Percentiles rank a stretch among this genome's conserved stretches.
phyloP scores from a whole-genome alignment of 2,329 filamentous ascomycete genomes.

The Alternaria viburni region DNA sequence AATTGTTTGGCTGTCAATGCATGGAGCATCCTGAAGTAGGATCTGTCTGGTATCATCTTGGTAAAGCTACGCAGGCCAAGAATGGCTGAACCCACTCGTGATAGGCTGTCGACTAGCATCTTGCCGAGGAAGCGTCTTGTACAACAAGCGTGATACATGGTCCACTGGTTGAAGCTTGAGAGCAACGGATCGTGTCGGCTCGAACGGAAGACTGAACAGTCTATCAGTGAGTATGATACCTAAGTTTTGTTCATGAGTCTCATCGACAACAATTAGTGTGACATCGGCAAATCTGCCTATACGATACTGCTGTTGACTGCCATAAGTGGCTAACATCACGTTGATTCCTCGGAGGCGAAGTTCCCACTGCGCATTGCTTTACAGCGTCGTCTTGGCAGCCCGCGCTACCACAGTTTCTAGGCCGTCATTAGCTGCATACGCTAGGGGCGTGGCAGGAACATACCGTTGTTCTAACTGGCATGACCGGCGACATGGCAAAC shows the following conservation, averaged over 20 bases:
- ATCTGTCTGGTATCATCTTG: slow-evolving; percentile 2
- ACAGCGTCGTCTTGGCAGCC: slow-evolving; percentile 14
- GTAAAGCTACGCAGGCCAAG: not conserved
- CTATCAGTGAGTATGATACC: slow-evolving; percentile 35
- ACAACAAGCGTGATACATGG: slow-evolving; percentile 22
- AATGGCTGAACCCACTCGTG: slow-evolving; percentile 17
- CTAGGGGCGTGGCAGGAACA: not conserved
- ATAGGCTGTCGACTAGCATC: slow-evolving; percentile 15
- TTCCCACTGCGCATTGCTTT: slow-evolving; percentile 24
- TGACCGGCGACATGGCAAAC: slow-evolving; percentile 28
- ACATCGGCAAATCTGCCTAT: not conserved
- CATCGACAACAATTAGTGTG: not conserved
- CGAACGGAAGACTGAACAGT: slow-evolving; percentile 35
- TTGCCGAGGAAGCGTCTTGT: slow-evolving; percentile 24
- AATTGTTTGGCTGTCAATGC: not conserved
- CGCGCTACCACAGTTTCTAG: slow-evolving; percentile 15
- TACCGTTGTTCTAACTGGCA: slow-evolving; percentile 12
- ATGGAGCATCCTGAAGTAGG: not conserved
- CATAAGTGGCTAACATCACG: slow-evolving; percentile 42
- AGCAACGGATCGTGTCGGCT: slow-evolving; percentile 19
- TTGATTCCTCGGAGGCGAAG: slow-evolving; percentile 43
- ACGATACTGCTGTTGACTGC: slow-evolving; percentile 45
- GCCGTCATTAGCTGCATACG: slow-evolving; percentile 11
- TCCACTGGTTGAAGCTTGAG: slow-evolving; percentile 33
- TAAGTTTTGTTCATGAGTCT: slow-evolving; percentile 15